Base-by-base conservation (phyloP, 768 basidiomycete genomes). In the Macrolepiota dolichaula region DNA sequence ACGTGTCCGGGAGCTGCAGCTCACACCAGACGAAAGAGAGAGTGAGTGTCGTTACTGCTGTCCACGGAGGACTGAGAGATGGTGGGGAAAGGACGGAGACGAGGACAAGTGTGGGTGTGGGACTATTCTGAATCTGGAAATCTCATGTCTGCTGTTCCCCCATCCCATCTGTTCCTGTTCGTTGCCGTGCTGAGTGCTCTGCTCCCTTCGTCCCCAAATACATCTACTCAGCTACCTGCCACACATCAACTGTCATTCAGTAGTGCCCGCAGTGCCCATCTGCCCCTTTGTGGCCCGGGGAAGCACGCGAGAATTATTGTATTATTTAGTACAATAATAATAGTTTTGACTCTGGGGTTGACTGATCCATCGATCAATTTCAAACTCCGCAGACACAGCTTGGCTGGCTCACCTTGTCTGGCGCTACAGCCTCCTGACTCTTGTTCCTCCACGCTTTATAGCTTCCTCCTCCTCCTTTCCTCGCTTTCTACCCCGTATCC, bases 351-450 rank as follows among this genome's bases (percentile, higher is more conserved):
- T n/a, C 42, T 19, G 22, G 29, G 19, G 27, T 19, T 62, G 66
- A 64, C 47, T 66, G 67, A 70, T 67, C 65, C 67, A 70, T 69
- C 67, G 66, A 68, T 68, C 32, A 55, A 68, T 71, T 80, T 84
- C 56, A 78, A 78, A 77, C 81, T 83, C 82, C 82, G 82, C 68
- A 42, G 64, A 74, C 82, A 81, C 71, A 73, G 72, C 73, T 72
- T 75, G 73, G 73, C 73, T 76, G 74, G 75, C 73, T 32, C 74
- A 74, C 74, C 71, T 73, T 77, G 78, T 76, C 76, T 74, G 73
- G 67, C 65, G 62, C 70, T 58, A 53, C 59, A 52, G 51, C 42
- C 59, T 60, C 51, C 51, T 60, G 59, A 47, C 57, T n/a, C n/a
- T 59, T 66, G 66, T 64, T 71, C 66, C 65, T 60, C 67, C 69